These are phyloP conservation scores for Blastobotrys proliferans DNA, from an alignment of 1,139 yeast species.

Conservation along the genomic window DNA sequence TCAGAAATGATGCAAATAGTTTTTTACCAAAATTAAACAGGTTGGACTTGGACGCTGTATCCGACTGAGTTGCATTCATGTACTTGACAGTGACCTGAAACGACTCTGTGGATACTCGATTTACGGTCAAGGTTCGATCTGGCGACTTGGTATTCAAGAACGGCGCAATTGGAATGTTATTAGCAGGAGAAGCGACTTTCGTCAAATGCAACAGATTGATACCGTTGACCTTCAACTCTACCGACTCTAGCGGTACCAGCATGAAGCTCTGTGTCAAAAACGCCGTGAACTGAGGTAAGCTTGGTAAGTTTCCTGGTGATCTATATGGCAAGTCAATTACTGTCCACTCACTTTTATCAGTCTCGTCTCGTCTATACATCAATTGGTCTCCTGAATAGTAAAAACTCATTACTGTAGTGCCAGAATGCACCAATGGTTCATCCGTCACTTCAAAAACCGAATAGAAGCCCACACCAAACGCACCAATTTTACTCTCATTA, in stretches of 20 bases:
- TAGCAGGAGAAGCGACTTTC: slow-evolving; percentile 29
- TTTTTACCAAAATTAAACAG: slow-evolving; percentile 33
- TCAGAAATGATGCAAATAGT: slow-evolving; percentile 32
- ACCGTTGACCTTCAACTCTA: slow-evolving; percentile 33
- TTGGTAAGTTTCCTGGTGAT: slow-evolving; percentile 31
- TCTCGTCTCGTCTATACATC: slow-evolving; percentile 32
- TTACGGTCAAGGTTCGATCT: slow-evolving; percentile 26
- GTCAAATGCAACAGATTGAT: slow-evolving; percentile 28
- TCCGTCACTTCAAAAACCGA: slow-evolving; percentile 97
- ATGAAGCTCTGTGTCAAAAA: slow-evolving; percentile 39
- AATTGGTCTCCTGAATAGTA: slow-evolving; percentile 40
- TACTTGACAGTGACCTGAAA: slow-evolving; percentile 34
- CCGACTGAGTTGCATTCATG: slow-evolving; percentile 37
- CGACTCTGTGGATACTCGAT: slow-evolving; percentile 27
- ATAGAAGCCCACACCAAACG: slow-evolving; percentile 99
- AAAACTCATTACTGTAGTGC: slow-evolving; percentile 37
- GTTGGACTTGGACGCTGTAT: slow-evolving; percentile 25
- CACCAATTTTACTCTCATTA: slow-evolving; percentile 98
- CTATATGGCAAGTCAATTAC: slow-evolving; percentile 39
- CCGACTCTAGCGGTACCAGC: slow-evolving; percentile 33
- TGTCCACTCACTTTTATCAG: slow-evolving; percentile 34
- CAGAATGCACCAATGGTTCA: slow-evolving; percentile 43
- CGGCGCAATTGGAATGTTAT: slow-evolving; percentile 27
- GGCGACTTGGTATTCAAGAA: slow-evolving; percentile 29
- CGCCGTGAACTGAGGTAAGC: slow-evolving; percentile 35